Conservation (phyloP, 176 grass and related monocot species). For the Aegilops sharonensis region DNA sequence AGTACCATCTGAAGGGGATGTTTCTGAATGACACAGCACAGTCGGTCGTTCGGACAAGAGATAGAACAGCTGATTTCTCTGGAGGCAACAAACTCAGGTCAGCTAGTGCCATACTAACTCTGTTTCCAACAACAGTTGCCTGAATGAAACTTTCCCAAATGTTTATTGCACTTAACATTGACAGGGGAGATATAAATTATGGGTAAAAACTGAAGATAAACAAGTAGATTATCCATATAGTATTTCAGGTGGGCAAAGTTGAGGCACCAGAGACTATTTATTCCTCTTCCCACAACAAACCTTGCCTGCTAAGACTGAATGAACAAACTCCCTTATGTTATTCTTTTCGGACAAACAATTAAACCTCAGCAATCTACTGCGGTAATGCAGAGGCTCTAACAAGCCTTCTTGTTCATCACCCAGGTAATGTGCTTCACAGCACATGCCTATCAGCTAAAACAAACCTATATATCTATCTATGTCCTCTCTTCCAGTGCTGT, state of each 20-base stretch:
- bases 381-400: slow-evolving; percentile 7
- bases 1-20: neutral
- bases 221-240: neutral
- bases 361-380: neutral
- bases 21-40: neutral
- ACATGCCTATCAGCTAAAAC: slow-evolving; percentile 29
- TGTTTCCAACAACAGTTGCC: neutral
- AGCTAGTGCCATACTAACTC: neutral
- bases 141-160: slow-evolving; percentile 12
- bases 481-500: slow-evolving; percentile 3
- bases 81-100: slow-evolving; percentile 14
- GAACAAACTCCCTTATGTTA: neutral
- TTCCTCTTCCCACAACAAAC: slow-evolving; percentile 18
- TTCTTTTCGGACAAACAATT: slow-evolving; percentile 3
- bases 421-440: slow-evolving; percentile 7
- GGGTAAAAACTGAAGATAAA: neutral
- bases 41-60: neutral
- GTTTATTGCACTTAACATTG: neutral
- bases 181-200: slow-evolving; percentile 3
- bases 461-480: slow-evolving; percentile 24
- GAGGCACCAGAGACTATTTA: neutral
- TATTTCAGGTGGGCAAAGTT: neutral
- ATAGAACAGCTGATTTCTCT: neutral
- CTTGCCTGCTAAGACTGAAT: neutral
- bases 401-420: slow-evolving; percentile 25